phyloP scores from a whole-genome alignment of 2,329 filamentous ascomycete genomes.

The Simplicillium aogashimaense region DNA sequence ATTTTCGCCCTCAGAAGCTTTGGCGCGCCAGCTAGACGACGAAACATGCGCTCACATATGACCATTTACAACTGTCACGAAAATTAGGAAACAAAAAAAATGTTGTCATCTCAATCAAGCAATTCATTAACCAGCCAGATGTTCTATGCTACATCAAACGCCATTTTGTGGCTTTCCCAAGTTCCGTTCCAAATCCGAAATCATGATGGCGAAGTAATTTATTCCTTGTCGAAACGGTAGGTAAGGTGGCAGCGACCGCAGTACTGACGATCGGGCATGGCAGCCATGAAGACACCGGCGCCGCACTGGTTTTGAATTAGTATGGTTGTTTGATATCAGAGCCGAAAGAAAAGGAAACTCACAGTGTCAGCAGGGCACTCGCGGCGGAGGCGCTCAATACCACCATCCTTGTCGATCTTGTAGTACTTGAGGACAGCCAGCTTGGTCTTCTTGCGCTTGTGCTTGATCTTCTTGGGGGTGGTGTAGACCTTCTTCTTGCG shows the following conservation, averaged over 20 bases:
- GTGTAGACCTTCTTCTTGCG: conserved; percentile 99
- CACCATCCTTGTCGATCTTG: conserved; percentile 99
- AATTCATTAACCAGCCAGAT: conserved; percentile 29
- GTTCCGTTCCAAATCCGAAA: conserved; percentile 6
- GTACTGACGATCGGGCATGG: conserved; percentile 99
- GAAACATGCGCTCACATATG: no score
- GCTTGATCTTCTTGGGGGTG: conserved; percentile 99
- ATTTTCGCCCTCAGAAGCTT: no score
- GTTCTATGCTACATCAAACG: conserved; percentile 33
- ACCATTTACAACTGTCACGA: conserved; percentile 12
- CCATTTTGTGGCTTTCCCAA: conserved; percentile 17
- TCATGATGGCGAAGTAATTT: conserved; percentile 18
- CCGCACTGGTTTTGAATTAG: conserved; percentile 57
- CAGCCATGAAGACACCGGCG: conserved; percentile 99
- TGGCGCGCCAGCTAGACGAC: no score
- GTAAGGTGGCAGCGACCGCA: conserved; percentile 67
- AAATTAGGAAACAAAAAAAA: background rate
- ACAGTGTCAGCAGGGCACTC: conserved; percentile 92
- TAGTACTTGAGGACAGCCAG: conserved; percentile 99
- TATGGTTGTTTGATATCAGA: background rate
- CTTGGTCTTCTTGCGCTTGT: conserved; percentile 99
- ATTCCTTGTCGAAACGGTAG: conserved; percentile 64
- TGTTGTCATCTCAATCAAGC: conserved; percentile 18
- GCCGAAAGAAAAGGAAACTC: conserved; percentile 27
- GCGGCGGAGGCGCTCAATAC: conserved; percentile 97